Evolutionary conservation across 2,329 filamentous ascomycete genomes (phyloP).

Genomic region (Aaosphaeria pasadenensis): DNA sequence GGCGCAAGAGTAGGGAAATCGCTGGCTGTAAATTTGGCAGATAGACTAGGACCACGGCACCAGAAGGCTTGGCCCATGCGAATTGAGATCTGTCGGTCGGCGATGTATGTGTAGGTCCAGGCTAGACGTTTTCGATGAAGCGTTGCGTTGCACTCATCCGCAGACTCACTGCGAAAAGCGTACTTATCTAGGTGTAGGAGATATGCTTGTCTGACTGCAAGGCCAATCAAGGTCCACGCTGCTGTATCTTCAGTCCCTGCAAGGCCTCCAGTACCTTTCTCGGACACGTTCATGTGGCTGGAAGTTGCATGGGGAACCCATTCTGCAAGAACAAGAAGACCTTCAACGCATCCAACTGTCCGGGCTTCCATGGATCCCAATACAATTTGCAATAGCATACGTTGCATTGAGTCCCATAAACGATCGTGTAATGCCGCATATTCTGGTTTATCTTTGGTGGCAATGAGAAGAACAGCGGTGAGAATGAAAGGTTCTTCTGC

Average conservation of each 20-base stretch:
- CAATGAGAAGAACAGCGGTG: constrained; percentile 6
- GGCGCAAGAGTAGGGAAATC: constrained; percentile 7
- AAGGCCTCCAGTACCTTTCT: constrained; percentile 2
- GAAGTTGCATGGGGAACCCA: constrained; percentile 5
- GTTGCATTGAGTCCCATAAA: constrained; percentile 5
- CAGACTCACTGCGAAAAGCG: constrained; percentile 2
- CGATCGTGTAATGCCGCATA: neutral
- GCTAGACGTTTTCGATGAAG: constrained; percentile 5
- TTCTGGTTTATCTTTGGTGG: constrained; percentile 5
- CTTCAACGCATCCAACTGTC: constrained; percentile 7
- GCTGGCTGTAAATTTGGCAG: constrained; percentile 5
- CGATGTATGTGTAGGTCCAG: constrained; percentile 7
- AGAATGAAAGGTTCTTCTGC: constrained; percentile 4
- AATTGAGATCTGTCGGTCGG: constrained; percentile 6
- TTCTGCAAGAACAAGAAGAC: constrained; percentile 5
- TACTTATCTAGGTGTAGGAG: constrained; percentile 6
- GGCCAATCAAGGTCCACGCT: constrained; percentile 5
- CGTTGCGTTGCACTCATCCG: constrained; percentile 1
- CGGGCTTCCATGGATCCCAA: constrained; percentile 3
- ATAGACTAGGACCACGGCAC: constrained; percentile 4
- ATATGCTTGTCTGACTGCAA: constrained; percentile 7
- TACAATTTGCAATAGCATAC: constrained; percentile 3
- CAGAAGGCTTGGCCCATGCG: constrained; percentile 9
- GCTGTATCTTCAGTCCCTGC: constrained; percentile 6
- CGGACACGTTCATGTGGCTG: constrained; percentile 2